Conservation (phyloP, 2,329 filamentous ascomycete species). For the Diaporthe citriasiana region DNA sequence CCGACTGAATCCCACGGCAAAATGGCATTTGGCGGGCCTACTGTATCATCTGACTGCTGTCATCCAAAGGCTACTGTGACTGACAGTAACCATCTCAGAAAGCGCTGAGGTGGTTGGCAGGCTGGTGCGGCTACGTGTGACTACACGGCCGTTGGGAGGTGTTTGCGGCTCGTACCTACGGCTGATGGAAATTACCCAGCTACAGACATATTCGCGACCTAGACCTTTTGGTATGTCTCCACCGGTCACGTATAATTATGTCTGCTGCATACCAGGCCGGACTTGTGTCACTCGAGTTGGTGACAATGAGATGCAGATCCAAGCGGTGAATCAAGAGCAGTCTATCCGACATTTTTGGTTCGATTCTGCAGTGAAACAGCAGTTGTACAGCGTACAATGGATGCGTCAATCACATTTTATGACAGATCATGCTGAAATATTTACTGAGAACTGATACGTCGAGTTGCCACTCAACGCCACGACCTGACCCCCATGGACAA, state of each 20-base stretch:
- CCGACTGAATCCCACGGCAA: neutral
- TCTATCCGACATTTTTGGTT: neutral
- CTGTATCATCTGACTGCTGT: no score
- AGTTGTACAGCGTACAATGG: neutral
- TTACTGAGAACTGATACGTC: constrained; percentile 1
- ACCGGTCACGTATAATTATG: neutral
- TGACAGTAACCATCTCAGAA: no score
- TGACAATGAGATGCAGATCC: neutral
- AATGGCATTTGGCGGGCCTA: neutral
- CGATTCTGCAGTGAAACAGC: neutral
- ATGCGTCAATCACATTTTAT: neutral
- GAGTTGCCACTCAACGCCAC: neutral
- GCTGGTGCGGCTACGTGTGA: no score
- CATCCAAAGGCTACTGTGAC: neutral
- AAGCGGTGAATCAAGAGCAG: no score
- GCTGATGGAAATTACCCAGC: no score
- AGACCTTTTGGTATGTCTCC: no score
- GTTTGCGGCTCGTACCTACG: neutral
- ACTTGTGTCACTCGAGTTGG: neutral
- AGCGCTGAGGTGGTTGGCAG: neutral
- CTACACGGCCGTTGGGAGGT: neutral
- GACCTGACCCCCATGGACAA: constrained; percentile 2
- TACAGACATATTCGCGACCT: no score
- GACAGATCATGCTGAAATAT: constrained; percentile 4
- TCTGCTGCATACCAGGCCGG: neutral